Evolutionary conservation across 441 rosid genomes (phyloP).

Genomic region (Gossypium trilobum): DNA sequence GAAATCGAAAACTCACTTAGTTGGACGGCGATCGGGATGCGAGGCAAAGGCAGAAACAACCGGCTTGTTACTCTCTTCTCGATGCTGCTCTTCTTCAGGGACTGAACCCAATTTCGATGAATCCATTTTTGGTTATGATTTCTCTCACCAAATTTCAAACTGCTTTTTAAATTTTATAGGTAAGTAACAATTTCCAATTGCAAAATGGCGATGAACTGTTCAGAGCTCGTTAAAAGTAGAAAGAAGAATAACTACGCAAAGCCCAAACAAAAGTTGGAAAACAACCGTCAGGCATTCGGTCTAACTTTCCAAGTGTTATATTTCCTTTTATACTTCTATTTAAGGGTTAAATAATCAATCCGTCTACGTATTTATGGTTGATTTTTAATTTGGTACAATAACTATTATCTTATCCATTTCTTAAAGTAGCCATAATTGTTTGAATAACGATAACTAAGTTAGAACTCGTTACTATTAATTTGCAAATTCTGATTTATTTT

Average conservation of each 20-base stretch:
- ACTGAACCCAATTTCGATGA: conserved; percentile 28
- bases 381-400: background rate
- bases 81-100: conserved; percentile 28
- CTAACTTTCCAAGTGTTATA: background rate
- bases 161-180: background rate
- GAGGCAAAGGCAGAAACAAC: conserved; percentile 31
- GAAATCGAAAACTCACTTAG: conserved; percentile 25
- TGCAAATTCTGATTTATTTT: no score
- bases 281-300: background rate
- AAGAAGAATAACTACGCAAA: background rate
- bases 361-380: background rate
- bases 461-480: no score
- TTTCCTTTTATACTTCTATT: no score
- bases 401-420: no score
- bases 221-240: background rate
- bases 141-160: no score
- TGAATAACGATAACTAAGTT: no score
- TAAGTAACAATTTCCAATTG: background rate
- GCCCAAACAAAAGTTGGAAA: background rate
- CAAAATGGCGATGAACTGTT: background rate
- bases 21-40: conserved; percentile 37
- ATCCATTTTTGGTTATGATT: conserved; percentile 17
- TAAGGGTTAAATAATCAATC: background rate
- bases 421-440: no score
- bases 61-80: conserved; percentile 3